phyloP scores from a whole-genome alignment of 352 stramenopile species.

The Phytophthora syringae region DNA sequence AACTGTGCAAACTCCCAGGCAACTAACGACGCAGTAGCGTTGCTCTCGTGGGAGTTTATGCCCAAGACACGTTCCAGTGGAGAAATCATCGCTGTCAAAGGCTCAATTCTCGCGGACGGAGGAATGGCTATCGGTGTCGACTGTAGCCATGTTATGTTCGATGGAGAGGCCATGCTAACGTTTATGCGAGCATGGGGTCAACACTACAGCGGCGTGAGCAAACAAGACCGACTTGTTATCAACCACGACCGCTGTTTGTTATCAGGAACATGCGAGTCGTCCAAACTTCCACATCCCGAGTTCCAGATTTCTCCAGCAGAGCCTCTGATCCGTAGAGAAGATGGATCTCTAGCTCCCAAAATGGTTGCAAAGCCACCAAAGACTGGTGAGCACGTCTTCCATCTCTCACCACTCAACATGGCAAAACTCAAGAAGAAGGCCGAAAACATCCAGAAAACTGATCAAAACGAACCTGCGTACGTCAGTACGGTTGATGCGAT shows the following conservation, averaged over 20 bases:
- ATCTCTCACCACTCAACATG: constrained; percentile 43
- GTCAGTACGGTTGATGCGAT: constrained; percentile 59
- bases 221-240: constrained; percentile 34
- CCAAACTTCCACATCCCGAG: constrained; percentile 44
- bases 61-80: constrained; percentile 13
- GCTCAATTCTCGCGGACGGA: constrained; percentile 51
- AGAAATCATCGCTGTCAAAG: constrained; percentile 46
- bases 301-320: constrained; percentile 32
- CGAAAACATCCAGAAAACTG: neutral
- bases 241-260: constrained; percentile 53
- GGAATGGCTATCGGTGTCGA: constrained; percentile 55
- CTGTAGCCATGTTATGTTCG: constrained; percentile 53
- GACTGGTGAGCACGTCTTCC: constrained; percentile 50
- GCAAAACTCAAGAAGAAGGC: constrained; percentile 29
- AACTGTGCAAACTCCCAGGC: constrained; percentile 15
- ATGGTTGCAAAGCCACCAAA: constrained; percentile 19
- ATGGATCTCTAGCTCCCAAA: constrained; percentile 29
- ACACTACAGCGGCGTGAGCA: constrained; percentile 42
- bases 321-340: constrained; percentile 22
- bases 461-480: constrained; percentile 28
- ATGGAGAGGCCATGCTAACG: constrained; percentile 58
- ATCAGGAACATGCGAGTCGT: constrained; percentile 14
- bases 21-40: constrained; percentile 38
- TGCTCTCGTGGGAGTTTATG: constrained; percentile 46
- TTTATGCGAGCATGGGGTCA: constrained; percentile 62